phyloP scores from a whole-genome alignment of 306 rosid genomes.

The Castanospermum australe region DNA sequence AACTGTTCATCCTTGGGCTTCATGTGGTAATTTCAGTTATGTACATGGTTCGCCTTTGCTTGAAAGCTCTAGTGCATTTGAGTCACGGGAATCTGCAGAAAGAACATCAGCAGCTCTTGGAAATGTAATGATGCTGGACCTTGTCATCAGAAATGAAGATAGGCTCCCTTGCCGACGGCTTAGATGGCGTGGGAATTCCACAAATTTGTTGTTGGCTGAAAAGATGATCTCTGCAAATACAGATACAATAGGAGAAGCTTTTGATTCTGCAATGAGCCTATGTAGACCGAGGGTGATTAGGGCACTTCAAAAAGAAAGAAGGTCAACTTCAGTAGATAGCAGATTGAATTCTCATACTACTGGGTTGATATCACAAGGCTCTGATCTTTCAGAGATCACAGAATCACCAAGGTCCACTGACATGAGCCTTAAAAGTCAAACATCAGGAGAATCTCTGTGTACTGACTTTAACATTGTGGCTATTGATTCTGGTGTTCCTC shows the following conservation, averaged over 20 bases:
- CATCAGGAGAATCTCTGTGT: conserved; percentile 32
- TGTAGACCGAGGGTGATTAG: conserved; percentile 50
- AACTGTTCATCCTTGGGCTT: background rate
- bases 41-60: conserved; percentile 92
- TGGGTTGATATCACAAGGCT: conserved; percentile 48
- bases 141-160: conserved; percentile 96
- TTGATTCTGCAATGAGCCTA: conserved; percentile 57
- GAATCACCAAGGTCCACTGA: conserved; percentile 60
- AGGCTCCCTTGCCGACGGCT: conserved; percentile 90
- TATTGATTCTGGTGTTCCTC: conserved; percentile 93
- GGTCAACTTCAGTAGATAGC: conserved; percentile 60
- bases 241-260: conserved; percentile 52
- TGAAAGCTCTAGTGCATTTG: conserved; percentile 76
- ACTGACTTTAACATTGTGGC: conserved; percentile 65
- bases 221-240: conserved; percentile 46
- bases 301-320: conserved; percentile 63
- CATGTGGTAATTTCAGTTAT: conserved; percentile 43
- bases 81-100: conserved; percentile 63
- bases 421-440: conserved; percentile 43
- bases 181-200: conserved; percentile 91
- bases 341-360: conserved; percentile 42
- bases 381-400: conserved; percentile 58
- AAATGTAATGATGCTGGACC: conserved; percentile 80
- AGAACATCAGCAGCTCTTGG: conserved; percentile 82
- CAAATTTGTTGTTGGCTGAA: conserved; percentile 82